Percentiles rank a stretch among this genome's conserved stretches.
Evolutionary conservation across 2,329 filamentous ascomycete species (phyloP).

Genomic region (Sporothrix sp.): DNA sequence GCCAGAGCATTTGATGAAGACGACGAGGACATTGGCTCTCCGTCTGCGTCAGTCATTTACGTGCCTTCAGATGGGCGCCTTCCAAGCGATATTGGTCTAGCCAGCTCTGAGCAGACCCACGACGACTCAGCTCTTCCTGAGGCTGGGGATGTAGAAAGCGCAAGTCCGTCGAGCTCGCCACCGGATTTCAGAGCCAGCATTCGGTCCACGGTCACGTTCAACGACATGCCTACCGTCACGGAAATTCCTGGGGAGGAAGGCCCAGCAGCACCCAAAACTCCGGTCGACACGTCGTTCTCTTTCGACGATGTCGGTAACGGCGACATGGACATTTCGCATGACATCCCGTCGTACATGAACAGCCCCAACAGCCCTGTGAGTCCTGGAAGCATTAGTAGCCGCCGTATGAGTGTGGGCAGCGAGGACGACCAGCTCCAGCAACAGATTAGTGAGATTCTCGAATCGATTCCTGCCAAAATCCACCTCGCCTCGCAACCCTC

Average conservation of each 20-base stretch:
- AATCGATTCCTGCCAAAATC: slow-evolving; percentile 70
- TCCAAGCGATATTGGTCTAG: background rate
- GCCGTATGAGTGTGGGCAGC: slow-evolving; percentile 29
- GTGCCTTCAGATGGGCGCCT: slow-evolving; percentile 15
- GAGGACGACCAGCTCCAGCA: slow-evolving; percentile 63
- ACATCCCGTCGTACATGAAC: slow-evolving; percentile 27
- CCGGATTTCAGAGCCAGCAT: slow-evolving; percentile 29
- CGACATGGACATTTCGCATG: slow-evolving; percentile 33
- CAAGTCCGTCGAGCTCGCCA: slow-evolving; percentile 41
- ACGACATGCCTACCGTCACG: slow-evolving; percentile 36
- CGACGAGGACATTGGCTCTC: background rate
- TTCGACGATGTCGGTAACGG: slow-evolving; percentile 22
- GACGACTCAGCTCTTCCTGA: slow-evolving; percentile 19
- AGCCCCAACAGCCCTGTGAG: slow-evolving; percentile 4
- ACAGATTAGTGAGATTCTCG: slow-evolving; percentile 70
- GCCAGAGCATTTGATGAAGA: slow-evolving; percentile 27
- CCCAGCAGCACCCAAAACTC: slow-evolving; percentile 29
- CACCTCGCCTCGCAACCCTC: slow-evolving; percentile 53
- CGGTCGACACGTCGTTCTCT: slow-evolving; percentile 34
- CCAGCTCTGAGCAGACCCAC: background rate
- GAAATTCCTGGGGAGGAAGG: slow-evolving; percentile 34
- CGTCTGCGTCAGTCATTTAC: slow-evolving; percentile 2
- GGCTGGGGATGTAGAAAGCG: slow-evolving; percentile 4
- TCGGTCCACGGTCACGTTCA: slow-evolving; percentile 33
- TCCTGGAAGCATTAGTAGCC: slow-evolving; percentile 21